These are phyloP conservation scores for Myxozyma melibiosi DNA, from an alignment of 805 yeast species.

Conservation along the genomic window DNA sequence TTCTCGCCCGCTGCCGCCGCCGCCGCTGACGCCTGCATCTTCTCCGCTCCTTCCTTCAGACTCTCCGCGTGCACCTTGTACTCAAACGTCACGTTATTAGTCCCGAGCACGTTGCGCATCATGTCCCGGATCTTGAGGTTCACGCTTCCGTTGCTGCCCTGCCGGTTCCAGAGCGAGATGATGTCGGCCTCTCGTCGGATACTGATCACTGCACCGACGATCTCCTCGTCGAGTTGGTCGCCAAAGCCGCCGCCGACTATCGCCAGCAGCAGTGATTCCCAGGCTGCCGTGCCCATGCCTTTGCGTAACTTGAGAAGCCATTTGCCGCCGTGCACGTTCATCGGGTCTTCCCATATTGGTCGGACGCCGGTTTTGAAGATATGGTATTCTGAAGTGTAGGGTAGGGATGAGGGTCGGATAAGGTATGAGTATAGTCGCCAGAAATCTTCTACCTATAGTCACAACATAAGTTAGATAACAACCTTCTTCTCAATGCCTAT, in stretches of 20 bases:
- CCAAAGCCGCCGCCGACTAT: constrained; percentile 51
- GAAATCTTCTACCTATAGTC: constrained; percentile 76
- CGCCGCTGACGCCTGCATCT: constrained; percentile 18
- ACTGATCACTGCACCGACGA: constrained; percentile 62
- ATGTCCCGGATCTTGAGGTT: constrained; percentile 35
- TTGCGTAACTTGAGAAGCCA: constrained; percentile 79
- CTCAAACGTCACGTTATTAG: constrained; percentile 31
- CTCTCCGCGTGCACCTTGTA: constrained; percentile 41
- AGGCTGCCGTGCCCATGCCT: constrained; percentile 42
- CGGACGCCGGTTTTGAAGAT: constrained; percentile 89
- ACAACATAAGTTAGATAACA: neutral
- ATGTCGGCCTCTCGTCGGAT: constrained; percentile 58
- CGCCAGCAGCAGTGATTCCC: constrained; percentile 53
- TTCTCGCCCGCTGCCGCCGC: constrained; percentile 17
- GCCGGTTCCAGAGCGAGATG: constrained; percentile 62
- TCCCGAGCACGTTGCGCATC: constrained; percentile 29
- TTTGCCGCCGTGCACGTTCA: constrained; percentile 88
- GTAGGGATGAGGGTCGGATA: constrained; percentile 86
- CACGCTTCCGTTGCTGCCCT: constrained; percentile 40
- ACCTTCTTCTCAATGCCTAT: neutral
- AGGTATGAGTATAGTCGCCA: constrained; percentile 96
- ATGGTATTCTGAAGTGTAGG: constrained; percentile 92
- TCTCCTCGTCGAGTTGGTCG: constrained; percentile 46
- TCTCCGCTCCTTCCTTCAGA: constrained; percentile 36
- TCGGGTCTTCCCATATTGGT: constrained; percentile 97